Evolutionary conservation across 2,329 filamentous ascomycete species (phyloP).

Genomic region (Sporothrix schenckii): DNA sequence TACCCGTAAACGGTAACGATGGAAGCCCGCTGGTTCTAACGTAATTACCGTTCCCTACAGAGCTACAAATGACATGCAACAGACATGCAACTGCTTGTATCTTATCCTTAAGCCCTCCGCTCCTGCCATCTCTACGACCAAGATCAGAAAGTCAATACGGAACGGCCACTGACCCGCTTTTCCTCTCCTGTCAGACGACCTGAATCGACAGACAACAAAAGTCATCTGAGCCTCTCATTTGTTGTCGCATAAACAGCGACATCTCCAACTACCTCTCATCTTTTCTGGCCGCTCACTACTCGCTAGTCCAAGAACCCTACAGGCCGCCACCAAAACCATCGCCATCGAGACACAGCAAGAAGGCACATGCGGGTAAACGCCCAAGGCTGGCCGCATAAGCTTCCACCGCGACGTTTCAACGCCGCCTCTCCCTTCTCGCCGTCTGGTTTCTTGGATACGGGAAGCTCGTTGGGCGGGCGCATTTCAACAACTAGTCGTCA

Average conservation of each 20-base stretch:
- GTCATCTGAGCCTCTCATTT: background rate
- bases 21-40: background rate
- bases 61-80: background rate
- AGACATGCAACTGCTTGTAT: background rate
- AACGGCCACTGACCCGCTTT: constrained; percentile 14
- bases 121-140: constrained; percentile 11
- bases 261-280: background rate
- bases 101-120: background rate
- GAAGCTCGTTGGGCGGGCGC: background rate
- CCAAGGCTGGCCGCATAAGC: background rate
- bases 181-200: constrained; percentile 22
- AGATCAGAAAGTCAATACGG: background rate
- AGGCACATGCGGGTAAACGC: background rate
- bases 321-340: background rate
- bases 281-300: background rate
- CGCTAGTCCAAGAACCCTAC: background rate
- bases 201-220: background rate
- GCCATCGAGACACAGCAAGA: background rate
- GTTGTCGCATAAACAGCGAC: background rate
- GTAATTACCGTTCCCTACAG: background rate
- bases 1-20: background rate
- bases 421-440: constrained; percentile 6
- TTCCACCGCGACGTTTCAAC: background rate
- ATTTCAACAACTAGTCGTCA: background rate
- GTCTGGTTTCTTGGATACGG: background rate